Evolutionary conservation across 2,329 filamentous ascomycete species (phyloP).

Genomic region (Claviceps capensis): DNA sequence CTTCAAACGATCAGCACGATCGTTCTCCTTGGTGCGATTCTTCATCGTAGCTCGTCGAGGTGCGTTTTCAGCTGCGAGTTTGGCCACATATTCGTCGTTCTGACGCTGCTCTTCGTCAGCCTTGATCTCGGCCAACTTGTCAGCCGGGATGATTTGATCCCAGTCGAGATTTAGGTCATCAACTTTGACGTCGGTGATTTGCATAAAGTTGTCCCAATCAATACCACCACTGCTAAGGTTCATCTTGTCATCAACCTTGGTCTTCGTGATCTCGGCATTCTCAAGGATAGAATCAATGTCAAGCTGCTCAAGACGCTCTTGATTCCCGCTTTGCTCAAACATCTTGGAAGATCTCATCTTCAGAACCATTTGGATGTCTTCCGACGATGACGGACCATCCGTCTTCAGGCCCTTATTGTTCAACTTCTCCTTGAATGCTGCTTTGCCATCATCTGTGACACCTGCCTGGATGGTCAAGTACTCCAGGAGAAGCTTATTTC

Average conservation of each 20-base stretch:
- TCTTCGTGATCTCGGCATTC: conserved; percentile 94
- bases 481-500: conserved; percentile 94
- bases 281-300: conserved; percentile 96
- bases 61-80: conserved; percentile 71
- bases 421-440: conserved; percentile 60
- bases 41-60: conserved; percentile 60
- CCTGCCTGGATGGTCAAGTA: conserved; percentile 95
- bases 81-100: conserved; percentile 69
- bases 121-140: conserved; percentile 80
- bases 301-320: conserved; percentile 89
- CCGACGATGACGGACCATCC: conserved; percentile 76
- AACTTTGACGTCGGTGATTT: conserved; percentile 96
- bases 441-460: conserved; percentile 88
- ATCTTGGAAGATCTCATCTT: conserved; percentile 98
- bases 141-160: conserved; percentile 96
- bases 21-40: conserved; percentile 42
- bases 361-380: conserved; percentile 90
- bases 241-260: conserved; percentile 86
- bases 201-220: conserved; percentile 85
- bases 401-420: conserved; percentile 62
- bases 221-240: conserved; percentile 77
- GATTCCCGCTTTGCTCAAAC: conserved; percentile 95
- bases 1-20: conserved; percentile 53
- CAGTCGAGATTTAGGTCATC: conserved; percentile 70
- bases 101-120: conserved; percentile 75